Percentiles rank a stretch among this genome's conserved stretches.
phyloP scores from a whole-genome alignment of 805 yeast genomes.

The Candida saitoana region DNA sequence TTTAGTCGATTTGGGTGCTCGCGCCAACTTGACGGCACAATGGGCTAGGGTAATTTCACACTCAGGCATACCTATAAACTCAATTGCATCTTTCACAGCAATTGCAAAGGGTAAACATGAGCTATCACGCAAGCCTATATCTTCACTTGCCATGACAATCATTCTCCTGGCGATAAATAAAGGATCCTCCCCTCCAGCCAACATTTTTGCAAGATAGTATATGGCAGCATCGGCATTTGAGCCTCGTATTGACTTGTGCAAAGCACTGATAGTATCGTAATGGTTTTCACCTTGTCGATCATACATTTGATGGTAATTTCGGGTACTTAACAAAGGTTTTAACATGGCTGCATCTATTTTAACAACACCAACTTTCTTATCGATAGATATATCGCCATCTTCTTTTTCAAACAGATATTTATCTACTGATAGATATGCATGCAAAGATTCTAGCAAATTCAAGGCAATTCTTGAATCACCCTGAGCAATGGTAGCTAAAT shows the following conservation, averaged over 20 bases:
- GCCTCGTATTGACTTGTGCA: conserved; percentile 91
- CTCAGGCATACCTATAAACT: conserved; percentile 92
- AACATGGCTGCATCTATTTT: conserved; percentile 38
- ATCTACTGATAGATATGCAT: conserved; percentile 45
- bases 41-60: conserved; percentile 87
- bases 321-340: conserved; percentile 40
- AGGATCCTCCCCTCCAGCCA: conserved; percentile 92
- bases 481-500: conserved; percentile 67
- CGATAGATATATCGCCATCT: conserved; percentile 13
- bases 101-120: conserved; percentile 81
- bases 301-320: conserved; percentile 53
- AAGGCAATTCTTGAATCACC: conserved; percentile 90
- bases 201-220: conserved; percentile 83
- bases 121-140: conserved; percentile 82
- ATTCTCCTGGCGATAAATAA: conserved; percentile 82
- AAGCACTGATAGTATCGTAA: conserved; percentile 92
- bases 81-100: conserved; percentile 80
- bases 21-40: conserved; percentile 85
- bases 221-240: conserved; percentile 85
- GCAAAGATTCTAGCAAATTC: conserved; percentile 71
- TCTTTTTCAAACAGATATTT: conserved; percentile 20
- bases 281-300: conserved; percentile 90
- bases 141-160: conserved; percentile 95
- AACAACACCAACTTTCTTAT: conserved; percentile 27
- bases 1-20: conserved; percentile 81